Evolutionary conservation across 2,329 filamentous ascomycete genomes (phyloP), one percentile per base, ranked within the genome.

Genomic region (Trichoderma koningii): DNA sequence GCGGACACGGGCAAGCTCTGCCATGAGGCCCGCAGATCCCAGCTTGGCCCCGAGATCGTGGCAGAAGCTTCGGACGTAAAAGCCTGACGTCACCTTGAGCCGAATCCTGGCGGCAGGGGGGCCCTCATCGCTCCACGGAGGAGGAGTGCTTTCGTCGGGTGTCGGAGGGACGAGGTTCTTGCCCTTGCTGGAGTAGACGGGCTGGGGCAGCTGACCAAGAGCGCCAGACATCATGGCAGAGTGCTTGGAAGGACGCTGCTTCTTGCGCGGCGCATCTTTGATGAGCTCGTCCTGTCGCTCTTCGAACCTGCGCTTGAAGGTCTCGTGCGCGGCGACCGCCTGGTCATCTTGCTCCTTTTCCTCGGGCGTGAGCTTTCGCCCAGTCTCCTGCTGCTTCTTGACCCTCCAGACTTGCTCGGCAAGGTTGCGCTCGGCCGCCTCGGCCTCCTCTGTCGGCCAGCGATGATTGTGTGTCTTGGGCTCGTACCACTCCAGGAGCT

Each of bases 71-170:
- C 95, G 90, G 15, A 99, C 93, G 76, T 99, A 99, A 82, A 97
- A 99, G 45, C 95, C 95, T 0, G 93, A 96, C 2, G 93, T 93
- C 59, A 97, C 94, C 0, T 91, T 96, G 86, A 99, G 92, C 65
- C 90, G 88, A 66, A 99, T 87, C 73, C 87, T 89, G 55, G 87
- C 91, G 0, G 94, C 95, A 1, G 94, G 87, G 1, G 92, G 87
- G 0, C 84, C 86, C 72, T 87, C 80, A 74, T 82, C 85, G 45
- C 79, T 81, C 85, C 85, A 87, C 0, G 85, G 84, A 7, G 82
- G 81, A 6, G 84, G 82, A 0, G 81, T 79, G 72, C 80, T 75
- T 28, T 80, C 73, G 51, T 78, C 77, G 0, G 82, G 79, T 1
- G 80, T 71, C 5, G 81, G 76, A 10, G 83, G 82, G 14, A 87